Conservation (phyloP, 164 flowering plant species). For the Vitis labrusca region DNA sequence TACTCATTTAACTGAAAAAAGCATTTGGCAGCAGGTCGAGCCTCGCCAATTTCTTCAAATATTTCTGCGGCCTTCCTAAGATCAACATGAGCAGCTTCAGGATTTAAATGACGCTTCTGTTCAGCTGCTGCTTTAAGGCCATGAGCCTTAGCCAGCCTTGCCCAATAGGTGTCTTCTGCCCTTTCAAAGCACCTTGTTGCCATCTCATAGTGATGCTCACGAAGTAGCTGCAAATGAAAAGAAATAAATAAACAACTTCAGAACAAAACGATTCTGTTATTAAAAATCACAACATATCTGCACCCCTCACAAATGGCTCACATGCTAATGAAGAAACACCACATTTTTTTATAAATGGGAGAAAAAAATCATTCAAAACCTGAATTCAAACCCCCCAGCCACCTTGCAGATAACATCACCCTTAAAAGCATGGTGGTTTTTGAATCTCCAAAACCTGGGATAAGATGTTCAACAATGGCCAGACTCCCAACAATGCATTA, state of each 20-base stretch:
- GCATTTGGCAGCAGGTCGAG: constrained; percentile 68
- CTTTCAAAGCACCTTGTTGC: constrained; percentile 80
- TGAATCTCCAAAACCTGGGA: neutral
- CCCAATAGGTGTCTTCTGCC: constrained; percentile 60
- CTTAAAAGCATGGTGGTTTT: too few relatives aligned
- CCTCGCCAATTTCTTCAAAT: constrained; percentile 57
- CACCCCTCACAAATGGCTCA: too few relatives aligned
- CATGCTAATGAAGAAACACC: too few relatives aligned
- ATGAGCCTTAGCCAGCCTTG: constrained; percentile 56
- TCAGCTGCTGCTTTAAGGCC: constrained; percentile 56
- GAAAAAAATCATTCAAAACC: too few relatives aligned
- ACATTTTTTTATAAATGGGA: too few relatives aligned
- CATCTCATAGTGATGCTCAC: constrained; percentile 63
- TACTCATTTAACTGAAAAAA: constrained; percentile 46
- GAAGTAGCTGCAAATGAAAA: constrained; percentile 42
- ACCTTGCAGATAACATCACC: too few relatives aligned
- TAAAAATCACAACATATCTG: neutral
- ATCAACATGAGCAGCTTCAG: constrained; percentile 29
- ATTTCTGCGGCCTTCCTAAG: constrained; percentile 63
- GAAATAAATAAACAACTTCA: neutral
- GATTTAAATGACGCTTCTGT: constrained; percentile 34
- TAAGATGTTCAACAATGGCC: neutral
- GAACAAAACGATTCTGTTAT: too few relatives aligned
- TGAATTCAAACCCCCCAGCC: too few relatives aligned
- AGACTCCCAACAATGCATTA: neutral